Evolutionary conservation across 2,329 filamentous ascomycete genomes (phyloP).

Genomic region (Diaporthe batatas): DNA sequence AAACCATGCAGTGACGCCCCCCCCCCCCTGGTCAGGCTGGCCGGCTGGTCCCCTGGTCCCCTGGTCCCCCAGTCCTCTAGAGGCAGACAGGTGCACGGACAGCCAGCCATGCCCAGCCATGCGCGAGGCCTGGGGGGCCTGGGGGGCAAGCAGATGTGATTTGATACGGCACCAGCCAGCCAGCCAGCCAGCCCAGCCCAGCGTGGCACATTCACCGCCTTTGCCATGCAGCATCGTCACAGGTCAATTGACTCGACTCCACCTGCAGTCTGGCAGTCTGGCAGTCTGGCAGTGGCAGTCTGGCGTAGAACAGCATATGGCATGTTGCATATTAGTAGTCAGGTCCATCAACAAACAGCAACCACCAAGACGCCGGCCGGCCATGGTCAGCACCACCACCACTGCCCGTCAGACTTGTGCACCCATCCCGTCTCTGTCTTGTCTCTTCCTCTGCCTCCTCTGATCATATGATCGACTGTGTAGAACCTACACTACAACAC

Average conservation of each 20-base stretch:
- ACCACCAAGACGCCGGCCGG: neutral
- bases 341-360: too few relatives aligned
- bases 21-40: neutral
- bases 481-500: neutral
- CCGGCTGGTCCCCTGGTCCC: too few relatives aligned
- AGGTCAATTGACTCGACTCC: constrained; percentile 35
- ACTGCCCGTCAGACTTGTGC: too few relatives aligned
- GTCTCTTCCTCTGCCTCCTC: neutral
- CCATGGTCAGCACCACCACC: too few relatives aligned
- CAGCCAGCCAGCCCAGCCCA: too few relatives aligned
- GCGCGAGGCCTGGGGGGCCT: neutral
- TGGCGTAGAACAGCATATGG: constrained; percentile 3
- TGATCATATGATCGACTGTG: neutral
- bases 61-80: too few relatives aligned
- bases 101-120: constrained; percentile 22
- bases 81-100: constrained; percentile 8
- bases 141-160: constrained; percentile 6
- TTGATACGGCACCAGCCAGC: constrained; percentile 30
- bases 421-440: neutral
- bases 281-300: neutral
- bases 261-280: neutral
- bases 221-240: constrained; percentile 31
- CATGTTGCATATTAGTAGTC: neutral
- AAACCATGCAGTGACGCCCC: neutral
- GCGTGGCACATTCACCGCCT: constrained; percentile 31